A percentile compares a stretch with the other conserved stretches of the same genome.
Evolutionary conservation across 257 asterid species (phyloP).

Genomic region (Henckelia pumila): DNA sequence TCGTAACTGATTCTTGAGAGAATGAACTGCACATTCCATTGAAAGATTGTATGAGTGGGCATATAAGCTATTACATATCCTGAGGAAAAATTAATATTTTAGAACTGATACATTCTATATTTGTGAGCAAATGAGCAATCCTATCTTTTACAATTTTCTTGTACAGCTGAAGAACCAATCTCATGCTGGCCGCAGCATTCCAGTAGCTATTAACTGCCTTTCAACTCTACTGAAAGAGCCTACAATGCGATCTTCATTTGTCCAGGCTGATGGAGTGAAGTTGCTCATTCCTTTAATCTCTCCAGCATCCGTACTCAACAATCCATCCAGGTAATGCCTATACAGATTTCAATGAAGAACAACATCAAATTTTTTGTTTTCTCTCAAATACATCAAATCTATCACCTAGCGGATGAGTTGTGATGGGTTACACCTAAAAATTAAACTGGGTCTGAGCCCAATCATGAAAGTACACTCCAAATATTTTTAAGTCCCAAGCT

Average conservation of each 20-base stretch:
- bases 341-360: constrained; percentile 9
- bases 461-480: too few relatives aligned
- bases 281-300: constrained; percentile 75
- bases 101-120: constrained; percentile 8
- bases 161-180: constrained; percentile 81
- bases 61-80: constrained; percentile 9
- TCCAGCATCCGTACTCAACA: constrained; percentile 95
- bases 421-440: too few relatives aligned
- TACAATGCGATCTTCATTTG: constrained; percentile 71
- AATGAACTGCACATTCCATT: not conserved
- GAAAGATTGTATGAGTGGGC: constrained; percentile 8
- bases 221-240: constrained; percentile 86
- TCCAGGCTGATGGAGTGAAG: constrained; percentile 88
- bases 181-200: constrained; percentile 76
- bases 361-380: not conserved
- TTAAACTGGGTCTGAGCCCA: too few relatives aligned
- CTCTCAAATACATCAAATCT: not conserved
- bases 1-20: not conserved
- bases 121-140: constrained; percentile 4
- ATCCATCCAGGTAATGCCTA: constrained; percentile 74
- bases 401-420: not conserved
- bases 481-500: too few relatives aligned
- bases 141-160: constrained; percentile 22
- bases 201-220: constrained; percentile 72
- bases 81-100: constrained; percentile 9